Evolutionary conservation across 192 early-diverging fungal genomes (phyloP).

Genomic region (Rhizoclosmatium sp.): DNA sequence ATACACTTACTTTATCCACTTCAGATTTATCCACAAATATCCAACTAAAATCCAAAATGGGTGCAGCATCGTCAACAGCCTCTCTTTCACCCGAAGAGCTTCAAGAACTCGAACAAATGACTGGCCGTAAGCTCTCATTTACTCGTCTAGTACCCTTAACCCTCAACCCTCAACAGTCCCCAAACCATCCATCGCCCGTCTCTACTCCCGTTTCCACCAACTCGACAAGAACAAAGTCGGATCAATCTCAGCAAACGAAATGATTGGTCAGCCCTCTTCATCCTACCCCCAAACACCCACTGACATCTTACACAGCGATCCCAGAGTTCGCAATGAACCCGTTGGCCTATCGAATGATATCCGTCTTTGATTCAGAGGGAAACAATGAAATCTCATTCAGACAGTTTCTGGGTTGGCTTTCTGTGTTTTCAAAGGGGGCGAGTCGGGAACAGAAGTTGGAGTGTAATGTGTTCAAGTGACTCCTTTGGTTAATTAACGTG

Average conservation of each 20-base stretch:
- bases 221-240: constrained; percentile 58
- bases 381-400: constrained; percentile 51
- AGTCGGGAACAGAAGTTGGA: constrained; percentile 55
- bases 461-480: constrained; percentile 39
- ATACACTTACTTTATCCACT: not conserved
- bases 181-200: constrained; percentile 44
- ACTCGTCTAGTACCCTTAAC: not conserved
- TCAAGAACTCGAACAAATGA: not conserved
- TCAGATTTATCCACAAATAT: not conserved
- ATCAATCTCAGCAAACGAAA: constrained; percentile 48
- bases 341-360: constrained; percentile 50
- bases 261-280: constrained; percentile 4
- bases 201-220: constrained; percentile 53
- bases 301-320: constrained; percentile 25
- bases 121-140: not conserved
- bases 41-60: not conserved
- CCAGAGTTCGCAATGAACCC: constrained; percentile 64
- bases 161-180: constrained; percentile 34
- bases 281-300: no score
- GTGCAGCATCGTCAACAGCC: no score
- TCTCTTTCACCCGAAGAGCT: not conserved
- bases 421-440: constrained; percentile 45
- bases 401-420: constrained; percentile 47
- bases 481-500: not conserved
- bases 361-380: constrained; percentile 49